These are phyloP conservation scores for Ceratorhiza oryzae-sativae DNA, from an alignment of 1,284 basidiomycete species.

Conservation along the genomic window DNA sequence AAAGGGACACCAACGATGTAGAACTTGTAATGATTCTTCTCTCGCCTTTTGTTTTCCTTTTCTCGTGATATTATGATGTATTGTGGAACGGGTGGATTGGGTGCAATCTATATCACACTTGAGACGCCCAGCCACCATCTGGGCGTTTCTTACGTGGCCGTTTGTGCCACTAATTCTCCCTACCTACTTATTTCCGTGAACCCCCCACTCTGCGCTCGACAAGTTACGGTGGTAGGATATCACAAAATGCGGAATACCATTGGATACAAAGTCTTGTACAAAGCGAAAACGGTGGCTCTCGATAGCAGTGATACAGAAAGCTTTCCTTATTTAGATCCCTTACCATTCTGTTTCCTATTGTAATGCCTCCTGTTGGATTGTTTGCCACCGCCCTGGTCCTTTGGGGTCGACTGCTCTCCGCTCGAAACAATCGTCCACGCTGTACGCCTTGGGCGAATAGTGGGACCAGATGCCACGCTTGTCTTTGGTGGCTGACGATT, in stretches of 20 bases:
- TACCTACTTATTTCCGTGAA: not conserved
- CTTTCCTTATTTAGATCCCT: not conserved
- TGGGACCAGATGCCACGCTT: not conserved
- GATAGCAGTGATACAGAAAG: not conserved
- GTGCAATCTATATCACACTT: not conserved
- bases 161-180: not conserved
- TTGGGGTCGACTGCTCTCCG: not conserved
- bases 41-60: slow-evolving; percentile 1
- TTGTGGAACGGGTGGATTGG: not conserved
- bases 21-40: slow-evolving; percentile 31
- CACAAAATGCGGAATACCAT: no score
- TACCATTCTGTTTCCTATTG: not conserved
- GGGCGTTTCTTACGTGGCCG: not conserved
- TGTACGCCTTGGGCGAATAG: not conserved
- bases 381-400: not conserved
- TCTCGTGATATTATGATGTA: slow-evolving; percentile 21
- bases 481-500: not conserved
- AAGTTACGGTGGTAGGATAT: not conserved
- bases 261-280: no score
- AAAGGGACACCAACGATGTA: slow-evolving; percentile 10
- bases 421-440: not conserved
- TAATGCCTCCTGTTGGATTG: not conserved
- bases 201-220: not conserved
- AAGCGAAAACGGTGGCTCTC: no score
- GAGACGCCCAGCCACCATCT: not conserved